Evolutionary conservation across 495 filamentous ascomycete genomes (phyloP).

Genomic region (Arthonia radiata): DNA sequence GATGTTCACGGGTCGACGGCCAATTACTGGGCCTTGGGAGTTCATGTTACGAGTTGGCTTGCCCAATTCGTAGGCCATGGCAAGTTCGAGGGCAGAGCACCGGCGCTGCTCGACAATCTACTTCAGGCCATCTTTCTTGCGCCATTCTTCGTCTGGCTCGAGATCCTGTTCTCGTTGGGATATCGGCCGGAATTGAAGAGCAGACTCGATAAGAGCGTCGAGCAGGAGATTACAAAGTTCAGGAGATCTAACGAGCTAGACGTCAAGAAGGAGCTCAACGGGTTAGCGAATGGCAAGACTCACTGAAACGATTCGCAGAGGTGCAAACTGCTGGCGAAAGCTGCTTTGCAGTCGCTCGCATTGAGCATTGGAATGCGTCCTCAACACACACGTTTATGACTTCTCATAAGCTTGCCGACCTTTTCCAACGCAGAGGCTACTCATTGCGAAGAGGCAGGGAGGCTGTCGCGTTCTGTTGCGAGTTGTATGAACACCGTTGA

Average conservation of each 20-base stretch:
- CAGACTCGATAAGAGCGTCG: constrained; percentile 49
- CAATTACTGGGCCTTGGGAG: constrained; percentile 42
- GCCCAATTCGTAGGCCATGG: constrained; percentile 83
- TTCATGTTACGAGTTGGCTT: constrained; percentile 58
- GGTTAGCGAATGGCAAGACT: constrained; percentile 9
- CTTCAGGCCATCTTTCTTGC: constrained; percentile 82
- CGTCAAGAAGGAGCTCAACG: constrained; percentile 14
- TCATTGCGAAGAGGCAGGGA: too few species aligned
- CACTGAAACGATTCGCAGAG: too few species aligned
- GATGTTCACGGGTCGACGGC: constrained; percentile 34
- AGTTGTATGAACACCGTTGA: too few species aligned
- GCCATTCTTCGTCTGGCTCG: constrained; percentile 95
- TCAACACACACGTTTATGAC: too few species aligned
- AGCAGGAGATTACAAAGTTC: constrained; percentile 39
- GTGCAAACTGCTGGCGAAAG: too few species aligned
- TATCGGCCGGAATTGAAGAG: constrained; percentile 71
- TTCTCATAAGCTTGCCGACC: too few species aligned
- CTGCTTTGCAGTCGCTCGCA: too few species aligned
- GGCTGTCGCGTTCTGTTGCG: too few species aligned
- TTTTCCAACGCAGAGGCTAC: too few species aligned
- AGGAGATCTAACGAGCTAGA: constrained; percentile 2
- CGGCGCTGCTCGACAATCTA: constrained; percentile 73
- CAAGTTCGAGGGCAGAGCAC: constrained; percentile 65
- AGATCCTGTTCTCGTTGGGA: constrained; percentile 72
- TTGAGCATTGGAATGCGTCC: too few species aligned